phyloP scores from a whole-genome alignment of 495 filamentous ascomycete genomes.

The Lineolata rhizophorae region DNA sequence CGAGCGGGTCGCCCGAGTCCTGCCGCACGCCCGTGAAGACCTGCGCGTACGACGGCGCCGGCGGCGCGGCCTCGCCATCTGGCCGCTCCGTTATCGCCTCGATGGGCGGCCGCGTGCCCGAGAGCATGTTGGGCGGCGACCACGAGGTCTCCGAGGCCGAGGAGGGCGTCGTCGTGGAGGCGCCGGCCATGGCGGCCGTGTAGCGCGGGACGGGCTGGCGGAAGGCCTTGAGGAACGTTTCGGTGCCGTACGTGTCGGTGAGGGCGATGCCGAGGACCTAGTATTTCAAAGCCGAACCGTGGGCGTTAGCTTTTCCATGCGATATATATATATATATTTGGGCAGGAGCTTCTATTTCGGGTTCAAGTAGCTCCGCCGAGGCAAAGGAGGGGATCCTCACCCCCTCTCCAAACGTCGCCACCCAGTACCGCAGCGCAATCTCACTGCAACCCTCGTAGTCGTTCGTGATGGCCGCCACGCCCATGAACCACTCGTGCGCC shows the following conservation, averaged over 20 bases:
- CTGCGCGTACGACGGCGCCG: constrained; percentile 49
- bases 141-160: constrained; percentile 2
- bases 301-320: too few relatives aligned
- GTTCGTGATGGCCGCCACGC: constrained; percentile 72
- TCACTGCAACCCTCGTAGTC: constrained; percentile 73
- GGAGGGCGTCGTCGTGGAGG: constrained; percentile 8
- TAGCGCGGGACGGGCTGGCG: constrained; percentile 30
- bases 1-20: constrained; percentile 76
- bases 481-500: constrained; percentile 99
- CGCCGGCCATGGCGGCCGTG: constrained; percentile 8
- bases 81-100: constrained; percentile 4
- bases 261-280: constrained; percentile 70
- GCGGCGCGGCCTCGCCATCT: constrained; percentile 5
- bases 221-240: constrained; percentile 72
- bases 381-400: constrained; percentile 13
- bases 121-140: constrained; percentile 2
- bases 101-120: constrained; percentile 11
- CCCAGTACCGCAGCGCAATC: constrained; percentile 64
- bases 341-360: too few relatives aligned
- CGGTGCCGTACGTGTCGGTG: constrained; percentile 96
- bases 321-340: too few relatives aligned
- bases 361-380: not conserved
- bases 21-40: constrained; percentile 77
- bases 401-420: constrained; percentile 76
- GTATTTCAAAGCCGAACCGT: too few relatives aligned